Base-by-base conservation (phyloP, 805 yeast genomes). In the Isabelozyma gotoi region DNA sequence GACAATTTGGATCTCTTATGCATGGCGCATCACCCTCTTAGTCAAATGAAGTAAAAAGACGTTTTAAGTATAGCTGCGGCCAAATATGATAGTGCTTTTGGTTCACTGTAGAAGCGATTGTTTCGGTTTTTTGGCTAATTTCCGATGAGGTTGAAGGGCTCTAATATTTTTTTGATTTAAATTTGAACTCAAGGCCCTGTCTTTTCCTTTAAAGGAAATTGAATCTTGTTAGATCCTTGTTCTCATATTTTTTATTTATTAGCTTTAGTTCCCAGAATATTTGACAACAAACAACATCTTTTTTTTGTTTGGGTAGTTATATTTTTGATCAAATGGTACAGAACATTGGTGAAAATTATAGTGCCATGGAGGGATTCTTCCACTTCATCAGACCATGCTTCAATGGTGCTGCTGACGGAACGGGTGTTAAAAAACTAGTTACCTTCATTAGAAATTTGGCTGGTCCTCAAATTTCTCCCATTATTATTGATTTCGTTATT, bases 381-480 rank as follows among this genome's bases (percentile, higher is more conserved):
- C 50, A 53, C 45, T 45, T 63, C 6, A 48, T 63, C 36, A 49
- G 49, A 35, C 42, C 49, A 33, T 48, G 52, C 21, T 55, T 59
- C 41, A 52, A 64, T 45, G 46, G 53, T 15, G 60, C 68, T 5
- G 56, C 55, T 5, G 38, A 40, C 18, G 68, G 68, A 10, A 62
- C 68, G 4, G 71, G 69, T 3, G 48, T 55, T 20, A n/a, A 33
- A 7, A 27, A 39, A n/a, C 42, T 55, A 6, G 38, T 55, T 10
- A 56, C 73, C 3, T 61, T 65, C 41, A 50, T 56, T 7, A 29
- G 43, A 5, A 56, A 56, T 42, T 43, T 67, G 19, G 44, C 68
- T 5, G 74, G 75, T 1, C 48, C 49, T 3, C 40, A 48, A 0
- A 57, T 78, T 11, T 85, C 86, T 3, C 45, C 37, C 1, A 56